Conservation (phyloP, 1,284 basidiomycete genomes). For the Moesziomyces sp. region DNA sequence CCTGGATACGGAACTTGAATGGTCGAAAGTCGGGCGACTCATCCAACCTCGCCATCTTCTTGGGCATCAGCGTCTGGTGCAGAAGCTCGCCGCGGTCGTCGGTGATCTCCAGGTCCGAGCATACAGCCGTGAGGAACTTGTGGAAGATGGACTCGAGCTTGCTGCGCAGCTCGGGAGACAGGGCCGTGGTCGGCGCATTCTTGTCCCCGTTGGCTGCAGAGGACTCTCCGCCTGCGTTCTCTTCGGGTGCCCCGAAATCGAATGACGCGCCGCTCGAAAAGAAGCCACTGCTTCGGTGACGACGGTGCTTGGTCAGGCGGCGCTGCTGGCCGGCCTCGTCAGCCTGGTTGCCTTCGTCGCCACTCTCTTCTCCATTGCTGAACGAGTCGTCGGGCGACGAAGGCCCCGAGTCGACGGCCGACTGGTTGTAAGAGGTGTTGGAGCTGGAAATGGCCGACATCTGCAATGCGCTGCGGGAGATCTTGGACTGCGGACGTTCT, state of each 20-base stretch:
- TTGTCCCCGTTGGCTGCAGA: constrained; percentile 24
- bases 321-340: constrained; percentile 16
- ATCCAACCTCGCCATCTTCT: constrained; percentile 64
- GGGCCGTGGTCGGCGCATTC: constrained; percentile 19
- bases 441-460: constrained; percentile 44
- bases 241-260: constrained; percentile 32
- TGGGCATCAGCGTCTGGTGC: constrained; percentile 96
- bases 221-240: constrained; percentile 20
- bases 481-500: constrained; percentile 22
- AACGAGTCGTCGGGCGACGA: constrained; percentile 49
- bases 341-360: constrained; percentile 22
- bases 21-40: constrained; percentile 96
- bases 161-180: constrained; percentile 75
- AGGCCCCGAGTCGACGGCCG: constrained; percentile 43
- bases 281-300: constrained; percentile 49
- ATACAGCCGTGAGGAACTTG: constrained; percentile 85
- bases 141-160: constrained; percentile 92
- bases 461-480: constrained; percentile 39
- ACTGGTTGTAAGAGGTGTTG: constrained; percentile 29
- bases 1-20: constrained; percentile 99
- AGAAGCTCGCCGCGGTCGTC: constrained; percentile 96
- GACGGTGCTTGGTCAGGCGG: constrained; percentile 42
- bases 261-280: constrained; percentile 51
- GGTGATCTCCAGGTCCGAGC: constrained; percentile 90
- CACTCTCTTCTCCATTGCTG: constrained; percentile 50